Evolutionary conservation across 2,329 filamentous ascomycete genomes (phyloP), one percentile per base, ranked within the genome.

Genomic region (Acrocalymma vagum): DNA sequence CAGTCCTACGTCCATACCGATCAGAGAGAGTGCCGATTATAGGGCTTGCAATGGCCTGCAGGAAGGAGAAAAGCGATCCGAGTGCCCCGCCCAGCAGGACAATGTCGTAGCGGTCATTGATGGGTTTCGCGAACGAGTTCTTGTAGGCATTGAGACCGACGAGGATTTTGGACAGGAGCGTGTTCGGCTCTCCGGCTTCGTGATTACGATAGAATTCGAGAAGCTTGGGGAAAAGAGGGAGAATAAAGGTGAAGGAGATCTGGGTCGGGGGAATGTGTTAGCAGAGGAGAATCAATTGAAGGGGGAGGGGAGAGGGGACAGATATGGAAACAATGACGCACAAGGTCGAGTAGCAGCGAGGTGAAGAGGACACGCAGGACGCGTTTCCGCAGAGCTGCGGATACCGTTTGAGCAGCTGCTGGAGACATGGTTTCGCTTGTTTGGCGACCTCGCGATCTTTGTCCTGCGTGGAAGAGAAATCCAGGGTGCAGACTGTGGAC

Each of bases 181-280:
- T 91, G 58, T 74, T 71, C 39, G 52, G 61, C 38, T 71, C 58
- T n/a, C 74, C 62, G 16, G 81, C 80, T 72, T 96, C 92, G 71
- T 85, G 84, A 65, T 90, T 86, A 72, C 90, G 89, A 76, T 97
- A 99, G 81, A 96, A 97, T 61, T 95, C 88, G 71, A 97, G 87
- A 29, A 99, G 86, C 43, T 91, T 92, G 6, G 94, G 94, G 68
- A 97, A 99, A 23, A 99, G 83, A 0, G 94, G 94, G 7, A 99
- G 86, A 66, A 97, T 97, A 68, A 99, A 96, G 20, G 94, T 99
- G 71, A 99, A 99, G 40, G 93, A 96, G 62, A 97, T 90, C 93
- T 96, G 51, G n/a, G 27, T n/a, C n/a, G n/a, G n/a, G n/a, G n/a
- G n/a, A 20, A 4, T 5, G 9, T 31, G 42, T 56, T 30, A 53